Base-by-base conservation (phyloP, 192 early-diverging fungal species). In the Linnemannia hyalina region DNA sequence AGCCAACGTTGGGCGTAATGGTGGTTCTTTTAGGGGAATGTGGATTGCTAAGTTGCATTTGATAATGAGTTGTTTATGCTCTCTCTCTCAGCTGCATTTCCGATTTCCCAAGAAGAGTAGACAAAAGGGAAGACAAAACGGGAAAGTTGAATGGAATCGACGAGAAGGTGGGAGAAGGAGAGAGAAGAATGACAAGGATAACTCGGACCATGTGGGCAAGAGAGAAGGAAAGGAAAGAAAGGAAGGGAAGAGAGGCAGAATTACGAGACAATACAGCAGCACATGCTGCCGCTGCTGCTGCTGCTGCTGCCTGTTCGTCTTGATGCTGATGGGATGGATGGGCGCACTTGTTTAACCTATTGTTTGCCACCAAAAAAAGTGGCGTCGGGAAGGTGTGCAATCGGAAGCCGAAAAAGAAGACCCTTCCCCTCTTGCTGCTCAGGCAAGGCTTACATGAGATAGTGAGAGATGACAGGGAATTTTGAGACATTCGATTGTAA, bases 71-170 rank as follows among this genome's bases (percentile, higher is more conserved):
- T 18, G 29, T 26, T 9, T 23, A 57, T n/a, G 55, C 55, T 57
- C 29, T 29, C 11, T 13, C 5, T 29, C 26, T 49, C 47, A 18
- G 16, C 18, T 18, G 49, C 5, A 52, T 46, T 46, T 46, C 60
- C 60, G 60, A 65, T 65, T 65, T 65, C 29, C 60, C 60, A 65
- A 65, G 60, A 65, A 65, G 11, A 65, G 60, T 65, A 65, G 60
- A 65, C 60, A 65, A 65, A 26, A 26, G 60, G 11, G 0, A 32
- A 65, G 60, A 65, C n/a, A 29, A 65, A 65, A 65, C n/a, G 32
- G 60, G 60, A 26, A 65, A 65, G 4, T 29, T 2, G 55, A 9
- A 55, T 6, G 22, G n/a, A n/a, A 23, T 26, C 23, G 22, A 23
- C 23, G 23, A 23, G 6, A 10, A 23, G n/a, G 23, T 29, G 23